Evolutionary conservation across 108 stramenopile genomes (phyloP), one percentile per base, ranked within the genome.

Genomic region (Cyclotella atomus): DNA sequence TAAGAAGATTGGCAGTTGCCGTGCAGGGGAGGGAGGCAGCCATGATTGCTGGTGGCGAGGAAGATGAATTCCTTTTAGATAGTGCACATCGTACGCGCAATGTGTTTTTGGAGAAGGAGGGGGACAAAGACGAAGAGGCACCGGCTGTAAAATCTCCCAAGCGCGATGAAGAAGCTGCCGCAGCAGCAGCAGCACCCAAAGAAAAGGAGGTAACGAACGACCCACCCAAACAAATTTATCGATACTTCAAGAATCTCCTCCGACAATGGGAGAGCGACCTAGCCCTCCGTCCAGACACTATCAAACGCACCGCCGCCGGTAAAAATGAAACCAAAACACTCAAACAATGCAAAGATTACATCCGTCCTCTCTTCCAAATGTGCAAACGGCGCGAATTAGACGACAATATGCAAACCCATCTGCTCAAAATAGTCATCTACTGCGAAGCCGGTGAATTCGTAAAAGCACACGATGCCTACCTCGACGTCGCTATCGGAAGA

Each of bases 321-420:
- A 85, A 84, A 56, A 91, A 91, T 46, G 97, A 97, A 75, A 96
- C 92, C 49, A 95, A 93, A 80, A 95, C 96, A 8, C 65, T 89
- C 27, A 96, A 97, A 70, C 96, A 97, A 82, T 97, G 96, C 83
- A 96, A 97, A 65, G 96, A 97, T 74, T 97, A 98, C 79, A 97
- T 97, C 72, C 91, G 95, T 6, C 96, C 97, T 0, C 77, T 97
- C 34, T 95, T 95, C 73, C 91, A 89, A 70, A 80, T 91, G 17
- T 92, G 87, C 69, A 87, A 87, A 73, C 71, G 65, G 23, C 79
- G 88, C 23, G 75, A 83, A 49, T 49, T 91, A 30, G 91, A 94
- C 43, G 68, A 63, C 6, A 73, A 68, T 25, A 55, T 93, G 57
- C 76, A 83, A 46, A 52, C 55, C 43, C 85, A 91, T 66, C 61